These are phyloP conservation scores for Dactylellina drechsleri DNA, from an alignment of 2,329 filamentous ascomycete species.

Conservation along the genomic window DNA sequence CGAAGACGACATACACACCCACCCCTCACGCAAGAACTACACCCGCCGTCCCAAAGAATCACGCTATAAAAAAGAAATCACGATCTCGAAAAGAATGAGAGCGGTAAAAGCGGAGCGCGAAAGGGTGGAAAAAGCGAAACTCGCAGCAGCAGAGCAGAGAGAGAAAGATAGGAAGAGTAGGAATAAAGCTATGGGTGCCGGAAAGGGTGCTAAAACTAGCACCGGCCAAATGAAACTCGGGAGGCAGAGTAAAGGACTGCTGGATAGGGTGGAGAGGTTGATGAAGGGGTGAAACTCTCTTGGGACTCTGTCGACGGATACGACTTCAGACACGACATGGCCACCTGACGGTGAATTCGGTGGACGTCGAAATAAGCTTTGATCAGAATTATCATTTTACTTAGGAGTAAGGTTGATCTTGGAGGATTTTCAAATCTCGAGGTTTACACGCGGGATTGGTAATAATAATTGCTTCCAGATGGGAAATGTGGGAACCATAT, in stretches of 20 bases:
- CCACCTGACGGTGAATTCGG: no score
- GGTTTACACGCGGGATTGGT: no score
- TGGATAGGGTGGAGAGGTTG: conserved; percentile 81
- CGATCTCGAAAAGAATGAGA: conserved; percentile 42
- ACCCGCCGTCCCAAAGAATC: conserved; percentile 59
- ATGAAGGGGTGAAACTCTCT: conserved; percentile 64
- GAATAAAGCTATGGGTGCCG: conserved; percentile 69
- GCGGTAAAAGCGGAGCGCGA: conserved; percentile 72
- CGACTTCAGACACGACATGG: no score
- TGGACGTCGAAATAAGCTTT: no score
- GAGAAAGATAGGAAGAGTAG: conserved; percentile 72
- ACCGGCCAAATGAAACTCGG: conserved; percentile 83
- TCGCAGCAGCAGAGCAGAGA: conserved; percentile 73
- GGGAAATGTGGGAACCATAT: no score
- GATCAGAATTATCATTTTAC: no score
- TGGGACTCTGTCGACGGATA: no score
- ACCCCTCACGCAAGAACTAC: conserved; percentile 42
- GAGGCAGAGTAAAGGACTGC: conserved; percentile 78
- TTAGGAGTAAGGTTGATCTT: no score
- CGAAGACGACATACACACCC: conserved; percentile 34
- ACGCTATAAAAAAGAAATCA: conserved; percentile 62
- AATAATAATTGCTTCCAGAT: no score
- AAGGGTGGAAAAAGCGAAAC: conserved; percentile 69
- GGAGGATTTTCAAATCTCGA: no score
- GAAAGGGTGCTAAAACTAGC: conserved; percentile 68